phyloP scores from a whole-genome alignment of 768 basidiomycete species.

The Postia placenta region DNA sequence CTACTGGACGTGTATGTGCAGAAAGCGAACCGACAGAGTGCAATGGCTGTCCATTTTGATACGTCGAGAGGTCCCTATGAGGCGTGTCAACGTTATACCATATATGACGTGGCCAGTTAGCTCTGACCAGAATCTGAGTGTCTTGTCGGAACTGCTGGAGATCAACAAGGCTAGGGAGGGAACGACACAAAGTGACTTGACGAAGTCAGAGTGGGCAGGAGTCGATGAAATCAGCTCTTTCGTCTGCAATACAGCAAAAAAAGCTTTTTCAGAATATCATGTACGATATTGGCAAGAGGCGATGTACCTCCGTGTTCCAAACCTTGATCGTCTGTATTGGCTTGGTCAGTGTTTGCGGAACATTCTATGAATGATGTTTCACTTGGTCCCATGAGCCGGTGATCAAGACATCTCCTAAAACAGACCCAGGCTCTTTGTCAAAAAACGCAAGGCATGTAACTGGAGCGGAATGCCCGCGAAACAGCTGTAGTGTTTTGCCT shows the following conservation, averaged over 20 bases:
- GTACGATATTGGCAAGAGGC: background rate
- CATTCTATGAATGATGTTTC: background rate
- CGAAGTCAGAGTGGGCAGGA: conserved; percentile 81
- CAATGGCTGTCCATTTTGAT: conserved; percentile 36
- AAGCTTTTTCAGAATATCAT: background rate
- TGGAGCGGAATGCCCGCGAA: conserved; percentile 82
- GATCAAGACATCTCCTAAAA: conserved; percentile 52
- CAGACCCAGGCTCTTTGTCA: conserved; percentile 33
- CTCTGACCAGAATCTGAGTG: conserved; percentile 80
- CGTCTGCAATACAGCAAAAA: conserved; percentile 59
- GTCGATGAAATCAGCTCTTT: conserved; percentile 66
- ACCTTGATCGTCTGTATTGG: conserved; percentile 70
- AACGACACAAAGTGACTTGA: conserved; percentile 77
- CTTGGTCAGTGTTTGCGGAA: conserved; percentile 9
- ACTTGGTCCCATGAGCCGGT: conserved; percentile 96
- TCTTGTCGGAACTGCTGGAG: conserved; percentile 88
- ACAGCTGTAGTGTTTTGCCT: conserved; percentile 71
- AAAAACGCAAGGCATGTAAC: conserved; percentile 79
- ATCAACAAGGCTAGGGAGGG: conserved; percentile 61
- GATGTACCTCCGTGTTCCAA: conserved; percentile 72
- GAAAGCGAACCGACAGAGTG: conserved; percentile 63
- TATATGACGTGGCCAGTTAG: background rate
- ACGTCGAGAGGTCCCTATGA: conserved; percentile 57
- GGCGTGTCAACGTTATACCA: background rate
- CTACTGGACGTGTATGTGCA: conserved; percentile 84